Evolutionary conservation across 1,284 basidiomycete species (phyloP).

Genomic region (Sporisorium exsertum): DNA sequence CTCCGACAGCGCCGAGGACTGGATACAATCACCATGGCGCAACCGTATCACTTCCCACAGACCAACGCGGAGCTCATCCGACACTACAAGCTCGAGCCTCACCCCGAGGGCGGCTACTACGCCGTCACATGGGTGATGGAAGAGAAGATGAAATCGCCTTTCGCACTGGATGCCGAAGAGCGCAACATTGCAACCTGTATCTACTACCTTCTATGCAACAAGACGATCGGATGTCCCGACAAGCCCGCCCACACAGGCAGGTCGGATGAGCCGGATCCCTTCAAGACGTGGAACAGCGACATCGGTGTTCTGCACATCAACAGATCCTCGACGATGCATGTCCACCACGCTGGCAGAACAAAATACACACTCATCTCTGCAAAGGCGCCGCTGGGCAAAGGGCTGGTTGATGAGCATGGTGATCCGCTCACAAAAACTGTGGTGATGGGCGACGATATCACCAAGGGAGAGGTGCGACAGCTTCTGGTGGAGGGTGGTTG

Average conservation of each 20-base stretch:
- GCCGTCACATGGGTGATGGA: constrained; percentile 36
- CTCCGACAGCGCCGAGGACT: background rate
- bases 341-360: constrained; percentile 49
- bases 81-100: constrained; percentile 46
- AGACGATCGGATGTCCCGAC: constrained; percentile 20
- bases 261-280: constrained; percentile 27
- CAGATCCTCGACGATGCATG: constrained; percentile 52
- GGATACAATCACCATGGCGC: constrained; percentile 4
- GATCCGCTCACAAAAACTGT: constrained; percentile 40
- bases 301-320: constrained; percentile 51
- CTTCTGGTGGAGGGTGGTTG: constrained; percentile 50
- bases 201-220: constrained; percentile 52
- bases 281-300: constrained; percentile 45
- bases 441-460: constrained; percentile 48
- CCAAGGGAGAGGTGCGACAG: constrained; percentile 50
- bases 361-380: constrained; percentile 57
- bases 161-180: constrained; percentile 29
- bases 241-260: constrained; percentile 6
- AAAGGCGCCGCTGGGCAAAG: constrained; percentile 39
- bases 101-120: constrained; percentile 54
- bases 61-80: constrained; percentile 40
- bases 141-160: constrained; percentile 41
- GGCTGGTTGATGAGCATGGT: constrained; percentile 29
- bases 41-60: constrained; percentile 43
- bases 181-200: constrained; percentile 48